These are phyloP conservation scores for Diaporthe sp. DNA, from an alignment of 2,329 filamentous ascomycete species.

Conservation along the genomic window DNA sequence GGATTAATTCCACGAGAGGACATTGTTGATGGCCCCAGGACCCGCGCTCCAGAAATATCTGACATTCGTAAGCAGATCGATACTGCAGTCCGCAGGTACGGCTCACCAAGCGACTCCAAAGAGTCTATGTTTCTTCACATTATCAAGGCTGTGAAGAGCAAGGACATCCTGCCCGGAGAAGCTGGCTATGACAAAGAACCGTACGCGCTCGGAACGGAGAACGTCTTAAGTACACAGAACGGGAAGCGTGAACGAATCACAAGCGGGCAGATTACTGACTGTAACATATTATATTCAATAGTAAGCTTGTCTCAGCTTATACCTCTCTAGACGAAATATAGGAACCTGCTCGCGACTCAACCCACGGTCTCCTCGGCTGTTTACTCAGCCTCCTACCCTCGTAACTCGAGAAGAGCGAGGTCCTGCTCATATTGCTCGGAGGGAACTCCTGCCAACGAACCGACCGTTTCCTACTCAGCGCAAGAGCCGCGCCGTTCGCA, in stretches of 20 bases:
- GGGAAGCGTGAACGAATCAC: not conserved
- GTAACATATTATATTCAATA: constrained; percentile 7
- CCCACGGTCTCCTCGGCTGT: constrained; percentile 37
- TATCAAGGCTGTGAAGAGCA: not conserved
- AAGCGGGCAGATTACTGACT: not conserved
- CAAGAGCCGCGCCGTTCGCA: constrained; percentile 17
- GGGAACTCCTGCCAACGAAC: constrained; percentile 42
- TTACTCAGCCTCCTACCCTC: constrained; percentile 41
- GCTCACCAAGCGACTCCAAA: not conserved
- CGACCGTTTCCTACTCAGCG: constrained; percentile 36
- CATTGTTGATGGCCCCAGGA: not conserved
- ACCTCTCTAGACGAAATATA: constrained; percentile 35
- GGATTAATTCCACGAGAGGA: not conserved
- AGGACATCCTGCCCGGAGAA: not conserved
- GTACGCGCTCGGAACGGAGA: not conserved
- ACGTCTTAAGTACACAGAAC: too few species aligned
- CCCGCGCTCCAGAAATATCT: too few species aligned
- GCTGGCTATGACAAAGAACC: not conserved
- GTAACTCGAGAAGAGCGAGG: constrained; percentile 31
- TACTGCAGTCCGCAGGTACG: not conserved
- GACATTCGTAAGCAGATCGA: not conserved
- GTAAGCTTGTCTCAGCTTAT: not conserved
- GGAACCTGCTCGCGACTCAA: constrained; percentile 39
- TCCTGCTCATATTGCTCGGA: constrained; percentile 38
- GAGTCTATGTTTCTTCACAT: not conserved